A percentile compares a stretch with the other conserved stretches of the same genome.
Conservation (phyloP, 305 asterid species). For the Rubia tinctorum region DNA sequence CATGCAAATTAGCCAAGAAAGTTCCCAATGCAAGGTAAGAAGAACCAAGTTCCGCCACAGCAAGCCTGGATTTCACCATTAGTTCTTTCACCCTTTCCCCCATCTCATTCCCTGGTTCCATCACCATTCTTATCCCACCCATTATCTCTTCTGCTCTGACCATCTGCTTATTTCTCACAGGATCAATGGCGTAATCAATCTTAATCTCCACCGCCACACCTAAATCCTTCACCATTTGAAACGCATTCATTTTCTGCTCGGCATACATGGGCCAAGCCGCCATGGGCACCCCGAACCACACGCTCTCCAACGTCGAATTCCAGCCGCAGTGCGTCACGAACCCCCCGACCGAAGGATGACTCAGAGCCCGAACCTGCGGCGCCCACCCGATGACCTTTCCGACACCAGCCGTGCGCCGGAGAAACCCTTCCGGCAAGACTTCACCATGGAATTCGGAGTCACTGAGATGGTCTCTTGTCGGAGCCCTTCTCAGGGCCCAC, state of each 20-base stretch:
- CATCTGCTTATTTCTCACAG: constrained; percentile 1
- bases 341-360: constrained; percentile 25
- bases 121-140: constrained; percentile 2
- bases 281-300: constrained; percentile 31
- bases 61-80: constrained; percentile 30
- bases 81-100: constrained; percentile 38
- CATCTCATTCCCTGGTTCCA: constrained; percentile 11
- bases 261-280: constrained; percentile 33
- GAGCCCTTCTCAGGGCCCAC: constrained; percentile 26
- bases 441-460: constrained; percentile 13
- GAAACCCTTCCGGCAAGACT: constrained; percentile 31
- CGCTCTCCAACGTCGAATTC: constrained; percentile 31
- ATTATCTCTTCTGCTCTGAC: constrained; percentile 13
- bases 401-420: constrained; percentile 4
- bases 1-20: not conserved
- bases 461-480: not conserved
- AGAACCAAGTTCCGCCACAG: constrained; percentile 41
- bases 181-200: constrained; percentile 20
- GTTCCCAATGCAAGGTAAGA: constrained; percentile 15
- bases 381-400: constrained; percentile 36
- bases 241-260: constrained; percentile 34
- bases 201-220: constrained; percentile 26
- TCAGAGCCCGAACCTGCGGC: constrained; percentile 19
- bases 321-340: constrained; percentile 34
- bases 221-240: constrained; percentile 21